These are phyloP conservation scores for Fragaria ananassa DNA, from an alignment of 306 rosid genomes.

Conservation along the genomic window DNA sequence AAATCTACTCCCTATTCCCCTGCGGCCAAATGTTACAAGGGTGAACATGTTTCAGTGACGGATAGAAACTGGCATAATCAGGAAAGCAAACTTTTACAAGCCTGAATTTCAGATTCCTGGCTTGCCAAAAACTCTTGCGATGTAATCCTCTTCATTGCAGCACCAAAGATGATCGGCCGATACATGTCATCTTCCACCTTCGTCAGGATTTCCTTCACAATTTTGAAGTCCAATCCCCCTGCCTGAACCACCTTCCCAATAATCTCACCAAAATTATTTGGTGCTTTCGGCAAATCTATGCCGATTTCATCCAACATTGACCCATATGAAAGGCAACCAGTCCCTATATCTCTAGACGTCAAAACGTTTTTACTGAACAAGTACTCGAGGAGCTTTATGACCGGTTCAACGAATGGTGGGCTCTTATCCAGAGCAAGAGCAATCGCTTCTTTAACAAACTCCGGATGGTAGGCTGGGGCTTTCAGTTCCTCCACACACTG, in stretches of 20 bases:
- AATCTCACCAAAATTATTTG: conserved; percentile 38
- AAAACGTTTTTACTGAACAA: conserved; percentile 24
- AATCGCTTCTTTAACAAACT: conserved; percentile 39
- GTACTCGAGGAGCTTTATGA: conserved; percentile 33
- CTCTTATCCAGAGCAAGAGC: conserved; percentile 34
- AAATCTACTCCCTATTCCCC: conserved; percentile 5
- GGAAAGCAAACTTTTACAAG: conserved; percentile 34
- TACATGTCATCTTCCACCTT: conserved; percentile 33
- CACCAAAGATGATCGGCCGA: conserved; percentile 23
- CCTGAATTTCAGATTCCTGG: conserved; percentile 30
- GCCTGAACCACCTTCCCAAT: conserved; percentile 29
- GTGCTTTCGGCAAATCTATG: conserved; percentile 41
- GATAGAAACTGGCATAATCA: not conserved
- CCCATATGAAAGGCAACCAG: conserved; percentile 38
- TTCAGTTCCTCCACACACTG: conserved; percentile 46
- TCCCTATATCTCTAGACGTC: conserved; percentile 27
- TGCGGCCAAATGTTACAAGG: not conserved
- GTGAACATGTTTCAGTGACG: not conserved
- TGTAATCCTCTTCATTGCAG: conserved; percentile 25
- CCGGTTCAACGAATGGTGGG: conserved; percentile 35
- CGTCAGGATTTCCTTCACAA: conserved; percentile 30
- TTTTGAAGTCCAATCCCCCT: conserved; percentile 28
- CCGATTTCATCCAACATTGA: conserved; percentile 35
- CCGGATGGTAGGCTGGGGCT: conserved; percentile 32
- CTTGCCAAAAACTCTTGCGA: conserved; percentile 18